Base-by-base conservation (phyloP, 1,284 basidiomycete genomes). In the Malassezia japonica region DNA sequence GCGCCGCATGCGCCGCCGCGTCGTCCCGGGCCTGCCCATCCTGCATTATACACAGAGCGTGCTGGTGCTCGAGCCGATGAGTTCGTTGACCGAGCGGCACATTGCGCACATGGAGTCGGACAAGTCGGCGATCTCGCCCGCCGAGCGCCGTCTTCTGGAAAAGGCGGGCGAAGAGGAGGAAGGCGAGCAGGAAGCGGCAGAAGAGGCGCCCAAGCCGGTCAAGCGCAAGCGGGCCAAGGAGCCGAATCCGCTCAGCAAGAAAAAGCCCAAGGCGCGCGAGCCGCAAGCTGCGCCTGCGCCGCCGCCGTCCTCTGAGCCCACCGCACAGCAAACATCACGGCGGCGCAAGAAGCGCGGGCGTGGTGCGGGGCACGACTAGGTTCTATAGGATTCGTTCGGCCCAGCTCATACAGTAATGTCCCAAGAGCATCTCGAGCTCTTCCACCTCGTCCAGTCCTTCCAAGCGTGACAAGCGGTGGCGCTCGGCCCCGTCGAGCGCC, bases 171-270 rank as follows among this genome's bases (percentile, higher is more conserved):
- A 20, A 20, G 38, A 20, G 23, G 23, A 40, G 28, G 38, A 23
- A n/a, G 27, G 3, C 15, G n/a, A n/a, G 47, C 46, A 23, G 52
- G 47, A 24, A 28, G 55, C 1, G 52, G 53, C 28, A 37, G 48
- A n/a, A 25, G 33, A 18, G 9, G 40, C 39, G 20, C 20, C 7
- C 8, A 33, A 38, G 13, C 76, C 76, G 73, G 34, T 49, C 16
- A 83, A 80, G 70, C 84, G 81, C 71, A 80, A 78, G 60, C 83
- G 79, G 64, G 82, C 84, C 0, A 91, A 88, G 70, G 87, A 79
- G 0, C 88, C 91, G 0, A 98, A 98, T 75, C 89, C 92, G 13
- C 78, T 98, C 4, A 90, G 87, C 55, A 77, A 91, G 32, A 90
- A 87, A 77, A 95, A 89, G 78, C 89, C 59, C 20, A 67, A 64